Base-by-base conservation (phyloP, 495 filamentous ascomycete genomes). In the Halenospora varia region DNA sequence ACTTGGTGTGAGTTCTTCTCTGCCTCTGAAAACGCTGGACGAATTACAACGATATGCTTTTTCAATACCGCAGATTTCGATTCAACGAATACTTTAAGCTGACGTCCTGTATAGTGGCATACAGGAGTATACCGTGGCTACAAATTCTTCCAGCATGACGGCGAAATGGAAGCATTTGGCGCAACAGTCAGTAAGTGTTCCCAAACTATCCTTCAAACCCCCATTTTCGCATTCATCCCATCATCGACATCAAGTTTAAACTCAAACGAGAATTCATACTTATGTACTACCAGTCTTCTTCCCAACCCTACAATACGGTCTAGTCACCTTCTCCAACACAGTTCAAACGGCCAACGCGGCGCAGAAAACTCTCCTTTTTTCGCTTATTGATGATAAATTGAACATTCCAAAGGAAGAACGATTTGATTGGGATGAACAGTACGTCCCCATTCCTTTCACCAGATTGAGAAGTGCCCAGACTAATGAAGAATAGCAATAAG, bases 31-130 rank as follows among this genome's bases (percentile, higher is more conserved):
- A n/a, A n/a, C n/a, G n/a, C n/a, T n/a, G n/a, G n/a, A n/a, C n/a
- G n/a, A n/a, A n/a, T n/a, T n/a, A n/a, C n/a, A 40, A 9, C 35
- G 9, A 9, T 40, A 9, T n/a, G 9, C 35, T 9, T n/a, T 9
- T n/a, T n/a, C 35, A 40, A 40, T 74, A 67, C 1, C 71, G 78
- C 45, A 65, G 66, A 23, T 66, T 67, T 4, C 41, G 67, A 40
- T 9, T n/a, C 35, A 40, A 9, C 35, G 8, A 25, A 66, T 61
- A 0, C 62, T 63, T 4, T 53, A 63, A 46, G 48, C 64, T 2
- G 81, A 82, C 53, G 71, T 75, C 2, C 61, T 80, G 0, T n/a
- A n/a, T 77, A 77, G 1, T 82, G 78, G 77, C 45, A 60, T 1
- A 63, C 72, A 0, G 68, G 66, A 10, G 68, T 69, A 42, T 77